Base-by-base conservation (phyloP, 768 basidiomycete genomes). In the Coprinopsis strossmayeri region DNA sequence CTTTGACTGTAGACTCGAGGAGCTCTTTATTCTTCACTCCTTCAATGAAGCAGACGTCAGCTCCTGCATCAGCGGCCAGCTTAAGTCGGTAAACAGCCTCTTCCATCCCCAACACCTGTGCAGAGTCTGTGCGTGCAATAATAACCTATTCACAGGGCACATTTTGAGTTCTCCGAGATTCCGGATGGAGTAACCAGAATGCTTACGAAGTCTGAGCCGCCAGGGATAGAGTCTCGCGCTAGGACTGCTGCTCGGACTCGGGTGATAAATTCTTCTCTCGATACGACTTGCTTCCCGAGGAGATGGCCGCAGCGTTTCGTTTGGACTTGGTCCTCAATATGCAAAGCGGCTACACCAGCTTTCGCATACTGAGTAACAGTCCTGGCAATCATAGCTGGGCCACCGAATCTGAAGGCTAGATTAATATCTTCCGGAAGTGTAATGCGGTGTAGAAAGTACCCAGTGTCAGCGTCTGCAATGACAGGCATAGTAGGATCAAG, bases 261-360 rank as follows among this genome's bases (percentile, higher is more conserved):
- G 10, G 78, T 82, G 24, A 86, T 45, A 53, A 84, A 84, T 59
- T 85, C 87, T 58, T 88, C 85, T 1, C 84, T 76, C 3, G 84
- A 85, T 28, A 89, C 85, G 37, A 89, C 84, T 60, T 87, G 84
- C 64, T 90, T 90, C 41, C 87, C 87, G 60, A 86, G 72, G 35
- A 89, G 66, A 60, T 89, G 87, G 1, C 87, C 86, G 51, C 86
- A 89, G 48, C 86, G 78, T 63, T 88, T 88, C 1, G 84, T 87
- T 61, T 87, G 87, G 1, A 87, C 84, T 64, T 89, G 86, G 57
- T 87, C 86, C 62, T 89, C 86, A 32, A 89, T 87, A 61, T 89
- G 86, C 57, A 86, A 71, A 2, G 70, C 87, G 15, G 86, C 87
- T 18, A 87, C 78, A 24, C 87, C 86, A 13, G 82, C 77, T 39